Percentiles rank a stretch among this genome's conserved stretches.
Conservation (phyloP, 768 basidiomycete genomes). For the Suillus placidus region DNA sequence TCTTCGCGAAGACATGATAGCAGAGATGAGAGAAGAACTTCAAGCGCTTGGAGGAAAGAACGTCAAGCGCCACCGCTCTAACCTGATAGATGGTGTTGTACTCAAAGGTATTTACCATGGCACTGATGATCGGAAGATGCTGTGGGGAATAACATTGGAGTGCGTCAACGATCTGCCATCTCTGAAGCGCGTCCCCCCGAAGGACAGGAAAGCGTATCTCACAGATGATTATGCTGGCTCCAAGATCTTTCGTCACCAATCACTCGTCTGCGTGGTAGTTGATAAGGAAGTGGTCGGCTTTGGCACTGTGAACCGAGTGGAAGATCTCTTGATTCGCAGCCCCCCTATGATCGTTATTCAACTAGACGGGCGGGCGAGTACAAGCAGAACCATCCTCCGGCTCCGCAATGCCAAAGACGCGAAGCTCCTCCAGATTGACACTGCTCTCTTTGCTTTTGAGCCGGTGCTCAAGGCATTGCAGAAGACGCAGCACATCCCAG, state of each 20-base stretch:
- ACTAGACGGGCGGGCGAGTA: constrained; percentile 45
- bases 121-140: constrained; percentile 21
- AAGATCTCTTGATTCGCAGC: constrained; percentile 45
- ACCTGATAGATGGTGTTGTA: constrained; percentile 37
- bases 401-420: constrained; percentile 39
- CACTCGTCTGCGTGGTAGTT: constrained; percentile 49
- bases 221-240: constrained; percentile 30
- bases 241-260: constrained; percentile 50
- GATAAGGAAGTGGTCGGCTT: constrained; percentile 53
- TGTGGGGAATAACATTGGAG: constrained; percentile 43
- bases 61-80: constrained; percentile 39
- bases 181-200: constrained; percentile 29
- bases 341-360: constrained; percentile 53
- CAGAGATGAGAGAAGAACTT: constrained; percentile 54
- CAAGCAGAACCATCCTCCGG: constrained; percentile 37
- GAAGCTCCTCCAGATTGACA: constrained; percentile 56
- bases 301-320: constrained; percentile 53
- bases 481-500: constrained; percentile 42
- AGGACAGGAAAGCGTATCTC: constrained; percentile 39
- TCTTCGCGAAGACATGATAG: constrained; percentile 57
- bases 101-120: constrained; percentile 38
- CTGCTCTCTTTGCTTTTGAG: constrained; percentile 59
- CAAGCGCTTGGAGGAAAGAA: constrained; percentile 40
- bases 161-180: constrained; percentile 37
- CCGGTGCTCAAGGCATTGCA: constrained; percentile 57